Evolutionary conservation across 176 grass and related monocot genomes (phyloP), one percentile per base, ranked within the genome.

Genomic region (Poa pratensis): DNA sequence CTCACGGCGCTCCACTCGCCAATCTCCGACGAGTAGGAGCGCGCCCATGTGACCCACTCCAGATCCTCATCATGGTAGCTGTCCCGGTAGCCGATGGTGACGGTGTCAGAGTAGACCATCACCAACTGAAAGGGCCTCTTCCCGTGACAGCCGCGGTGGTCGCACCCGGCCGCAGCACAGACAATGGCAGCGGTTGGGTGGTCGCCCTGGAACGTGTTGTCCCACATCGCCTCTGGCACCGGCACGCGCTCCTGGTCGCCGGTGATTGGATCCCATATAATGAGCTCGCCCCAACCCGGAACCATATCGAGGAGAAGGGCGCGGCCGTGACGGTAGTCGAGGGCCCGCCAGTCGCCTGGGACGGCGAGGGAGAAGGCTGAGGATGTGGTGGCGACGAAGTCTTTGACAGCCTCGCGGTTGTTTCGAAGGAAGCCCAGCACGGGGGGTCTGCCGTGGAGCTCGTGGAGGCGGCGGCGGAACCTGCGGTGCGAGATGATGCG

Each of bases 281-380:
- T 10, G 23, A 62, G 59, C 59, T 62, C 59, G 9, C 59, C 59
- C 59, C 11, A 62, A 62, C 59, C 22, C 3, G 59, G 23, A 62
- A 6, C 59, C 59, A 62, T 62, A 23, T 62, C 4, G 23, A 62
- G 59, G 59, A 62, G 23, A 62, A 62, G 59, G 8, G 11, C 59
- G 59, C 59, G 59, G 59, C 59, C 59, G 12, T 62, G 59, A 10
- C 22, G 59, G 59, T 5, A 62, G 59, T 62, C 59, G 23, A 62
- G 59, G 59, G 59, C 59, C 59, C 3, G 22, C 23, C 23, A 62
- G 59, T 62, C 59, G 9, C 59, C 59, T 62, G 59, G 59, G 59
- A 62, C 59, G 23, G 59, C 59, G 59, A 62, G 59, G 59, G 59
- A 62, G 59, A 60, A 60, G n/a, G 57, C 9, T 60, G 57, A 60